Evolutionary conservation across 2,329 filamentous ascomycete genomes (phyloP).

Genomic region (Helotiales sp.): DNA sequence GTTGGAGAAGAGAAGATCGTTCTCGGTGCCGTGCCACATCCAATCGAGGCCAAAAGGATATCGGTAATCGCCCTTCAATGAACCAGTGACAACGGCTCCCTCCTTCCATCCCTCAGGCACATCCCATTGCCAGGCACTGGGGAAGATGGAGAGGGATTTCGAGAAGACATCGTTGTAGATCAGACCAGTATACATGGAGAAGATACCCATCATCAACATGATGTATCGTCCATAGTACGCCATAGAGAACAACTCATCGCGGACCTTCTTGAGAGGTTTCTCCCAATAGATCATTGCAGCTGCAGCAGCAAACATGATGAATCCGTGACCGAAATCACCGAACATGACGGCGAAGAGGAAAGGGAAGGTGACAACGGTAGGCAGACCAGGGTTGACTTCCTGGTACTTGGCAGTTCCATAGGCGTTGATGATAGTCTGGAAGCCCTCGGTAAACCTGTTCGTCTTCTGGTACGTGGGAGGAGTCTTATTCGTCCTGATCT

Average conservation of each 20-base stretch:
- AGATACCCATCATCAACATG: slow-evolving; percentile 96
- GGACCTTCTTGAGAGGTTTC: slow-evolving; percentile 88
- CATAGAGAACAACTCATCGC: slow-evolving; percentile 95
- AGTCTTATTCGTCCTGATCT: slow-evolving; percentile 95
- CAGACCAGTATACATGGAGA: slow-evolving; percentile 95
- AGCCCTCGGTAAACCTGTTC: slow-evolving; percentile 97
- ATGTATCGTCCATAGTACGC: slow-evolving; percentile 99
- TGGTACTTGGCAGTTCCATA: slow-evolving; percentile 98
- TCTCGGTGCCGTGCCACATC: slow-evolving; percentile 96
- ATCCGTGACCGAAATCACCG: slow-evolving; percentile 92
- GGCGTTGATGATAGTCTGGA: slow-evolving; percentile 98
- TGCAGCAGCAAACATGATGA: slow-evolving; percentile 85
- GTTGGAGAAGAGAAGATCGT: slow-evolving; percentile 94
- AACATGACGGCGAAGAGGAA: slow-evolving; percentile 99
- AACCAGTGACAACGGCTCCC: slow-evolving; percentile 67
- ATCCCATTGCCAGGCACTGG: slow-evolving; percentile 82
- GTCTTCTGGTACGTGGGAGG: slow-evolving; percentile 97
- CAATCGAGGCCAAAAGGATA: slow-evolving; percentile 97
- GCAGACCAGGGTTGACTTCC: slow-evolving; percentile 94
- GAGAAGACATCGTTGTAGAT: slow-evolving; percentile 99
- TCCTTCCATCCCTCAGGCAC: slow-evolving; percentile 67
- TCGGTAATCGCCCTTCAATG: slow-evolving; percentile 73
- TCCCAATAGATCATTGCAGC: slow-evolving; percentile 97
- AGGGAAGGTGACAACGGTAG: slow-evolving; percentile 97
- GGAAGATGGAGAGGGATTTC: slow-evolving; percentile 85